Percentiles rank a stretch among this genome's conserved stretches.
Evolutionary conservation across 2,329 filamentous ascomycete species (phyloP).

Genomic region (Mycosphaerella sp.): DNA sequence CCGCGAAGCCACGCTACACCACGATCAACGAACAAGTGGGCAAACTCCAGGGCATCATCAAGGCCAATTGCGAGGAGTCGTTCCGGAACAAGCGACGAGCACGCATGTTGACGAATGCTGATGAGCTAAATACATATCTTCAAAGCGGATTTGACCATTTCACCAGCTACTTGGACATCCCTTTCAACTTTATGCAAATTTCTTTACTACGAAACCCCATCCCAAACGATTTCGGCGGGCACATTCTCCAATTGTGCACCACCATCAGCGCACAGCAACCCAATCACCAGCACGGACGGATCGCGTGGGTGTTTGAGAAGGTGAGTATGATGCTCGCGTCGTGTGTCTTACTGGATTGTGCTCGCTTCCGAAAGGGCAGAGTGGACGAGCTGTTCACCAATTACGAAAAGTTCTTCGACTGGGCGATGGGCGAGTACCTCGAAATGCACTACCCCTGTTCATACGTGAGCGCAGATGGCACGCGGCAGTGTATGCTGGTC

Average conservation of each 20-base stretch:
- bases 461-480: slow-evolving; percentile 32
- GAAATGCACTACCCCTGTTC: slow-evolving; percentile 44
- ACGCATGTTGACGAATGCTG: slow-evolving; percentile 44
- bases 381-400: slow-evolving; percentile 36
- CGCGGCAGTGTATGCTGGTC: slow-evolving; percentile 29
- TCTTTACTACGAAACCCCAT: slow-evolving; percentile 42
- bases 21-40: slow-evolving; percentile 46
- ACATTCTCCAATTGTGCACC: slow-evolving; percentile 46
- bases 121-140: slow-evolving; percentile 44
- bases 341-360: slow-evolving; percentile 46
- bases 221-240: slow-evolving; percentile 44
- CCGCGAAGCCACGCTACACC: slow-evolving; percentile 40
- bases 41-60: slow-evolving; percentile 42
- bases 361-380: slow-evolving; percentile 35
- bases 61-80: slow-evolving; percentile 37
- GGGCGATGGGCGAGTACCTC: slow-evolving; percentile 42
- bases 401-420: slow-evolving; percentile 40
- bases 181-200: slow-evolving; percentile 48
- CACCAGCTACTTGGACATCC: slow-evolving; percentile 38
- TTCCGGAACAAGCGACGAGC: slow-evolving; percentile 39
- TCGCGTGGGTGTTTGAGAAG: slow-evolving; percentile 39
- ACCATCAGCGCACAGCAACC: slow-evolving; percentile 35
- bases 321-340: slow-evolving; percentile 47
- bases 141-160: slow-evolving; percentile 49
- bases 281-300: slow-evolving; percentile 27